phyloP scores from a whole-genome alignment of 2,329 filamentous ascomycete genomes.

The Penicillium sumatraense region DNA sequence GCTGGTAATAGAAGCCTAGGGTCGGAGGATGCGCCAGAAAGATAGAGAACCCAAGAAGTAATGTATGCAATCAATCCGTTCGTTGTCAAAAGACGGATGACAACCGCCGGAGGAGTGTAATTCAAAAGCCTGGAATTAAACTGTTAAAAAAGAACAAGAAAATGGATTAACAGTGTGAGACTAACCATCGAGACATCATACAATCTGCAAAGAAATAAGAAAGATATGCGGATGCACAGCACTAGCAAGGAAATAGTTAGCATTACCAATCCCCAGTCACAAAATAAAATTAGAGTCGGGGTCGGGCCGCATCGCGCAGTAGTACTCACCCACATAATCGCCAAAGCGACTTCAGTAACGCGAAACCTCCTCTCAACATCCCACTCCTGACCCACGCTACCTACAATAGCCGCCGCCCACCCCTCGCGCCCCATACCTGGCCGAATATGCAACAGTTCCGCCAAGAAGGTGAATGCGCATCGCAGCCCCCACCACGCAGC shows the following conservation, averaged over 20 bases:
- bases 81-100: constrained; percentile 77
- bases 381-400: constrained; percentile 45
- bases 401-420: constrained; percentile 44
- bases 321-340: constrained; percentile 71
- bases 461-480: constrained; percentile 69
- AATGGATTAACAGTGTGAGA: constrained; percentile 12
- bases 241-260: constrained; percentile 50
- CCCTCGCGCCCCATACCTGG: constrained; percentile 48
- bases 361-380: constrained; percentile 55
- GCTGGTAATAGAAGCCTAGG: constrained; percentile 73
- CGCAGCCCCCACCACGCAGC: constrained; percentile 74
- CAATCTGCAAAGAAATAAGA: constrained; percentile 85
- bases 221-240: constrained; percentile 75
- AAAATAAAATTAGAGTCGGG: constrained; percentile 28
- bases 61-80: constrained; percentile 76
- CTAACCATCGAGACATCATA: constrained; percentile 79
- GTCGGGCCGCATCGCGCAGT: background rate
- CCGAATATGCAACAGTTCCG: constrained; percentile 61
- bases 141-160: background rate
- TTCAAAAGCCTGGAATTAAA: constrained; percentile 70
- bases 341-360: constrained; percentile 71
- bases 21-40: constrained; percentile 72
- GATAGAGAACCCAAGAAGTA: constrained; percentile 71
- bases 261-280: background rate
- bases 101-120: constrained; percentile 77